phyloP scores from a whole-genome alignment of 176 grass and related monocot genomes.

The Avena insularis region DNA sequence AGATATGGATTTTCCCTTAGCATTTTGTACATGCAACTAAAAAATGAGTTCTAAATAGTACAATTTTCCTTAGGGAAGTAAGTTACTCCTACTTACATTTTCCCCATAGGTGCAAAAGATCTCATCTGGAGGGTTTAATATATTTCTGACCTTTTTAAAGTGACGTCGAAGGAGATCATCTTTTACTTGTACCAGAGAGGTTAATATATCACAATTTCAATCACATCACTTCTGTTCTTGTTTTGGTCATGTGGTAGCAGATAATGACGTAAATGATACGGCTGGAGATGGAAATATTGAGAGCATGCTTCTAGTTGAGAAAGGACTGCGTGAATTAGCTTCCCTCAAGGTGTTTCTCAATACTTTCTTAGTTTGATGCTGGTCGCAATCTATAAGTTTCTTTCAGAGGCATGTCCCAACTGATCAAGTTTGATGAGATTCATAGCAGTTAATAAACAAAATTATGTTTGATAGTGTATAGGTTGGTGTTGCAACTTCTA shows the following conservation, averaged over 20 bases:
- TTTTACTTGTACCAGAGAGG: conserved; percentile 25
- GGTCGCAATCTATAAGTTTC: conserved; percentile 19
- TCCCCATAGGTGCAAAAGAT: conserved; percentile 18
- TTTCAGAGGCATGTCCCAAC: conserved; percentile 27
- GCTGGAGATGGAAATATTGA: conserved; percentile 79
- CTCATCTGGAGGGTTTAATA: neutral
- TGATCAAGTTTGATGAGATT: conserved; percentile 28
- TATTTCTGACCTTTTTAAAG: conserved; percentile 25
- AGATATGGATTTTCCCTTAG: neutral
- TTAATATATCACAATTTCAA: conserved; percentile 32
- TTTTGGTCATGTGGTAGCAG: conserved; percentile 57
- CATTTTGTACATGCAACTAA: conserved; percentile 30
- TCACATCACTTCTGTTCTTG: conserved; percentile 28
- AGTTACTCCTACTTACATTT: conserved; percentile 22
- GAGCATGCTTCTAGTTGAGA: conserved; percentile 90
- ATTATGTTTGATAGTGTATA: neutral
- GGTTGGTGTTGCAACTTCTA: conserved; percentile 28
- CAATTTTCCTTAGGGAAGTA: neutral
- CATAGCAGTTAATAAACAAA: conserved; percentile 15
- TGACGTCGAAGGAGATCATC: neutral
- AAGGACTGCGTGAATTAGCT: conserved; percentile 94
- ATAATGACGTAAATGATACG: conserved; percentile 63
- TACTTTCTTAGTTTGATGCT: conserved; percentile 36
- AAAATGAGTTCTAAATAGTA: conserved; percentile 8
- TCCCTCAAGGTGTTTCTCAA: conserved; percentile 80